Base-by-base conservation (phyloP, 345 rosid species). In the Acer negundo region DNA sequence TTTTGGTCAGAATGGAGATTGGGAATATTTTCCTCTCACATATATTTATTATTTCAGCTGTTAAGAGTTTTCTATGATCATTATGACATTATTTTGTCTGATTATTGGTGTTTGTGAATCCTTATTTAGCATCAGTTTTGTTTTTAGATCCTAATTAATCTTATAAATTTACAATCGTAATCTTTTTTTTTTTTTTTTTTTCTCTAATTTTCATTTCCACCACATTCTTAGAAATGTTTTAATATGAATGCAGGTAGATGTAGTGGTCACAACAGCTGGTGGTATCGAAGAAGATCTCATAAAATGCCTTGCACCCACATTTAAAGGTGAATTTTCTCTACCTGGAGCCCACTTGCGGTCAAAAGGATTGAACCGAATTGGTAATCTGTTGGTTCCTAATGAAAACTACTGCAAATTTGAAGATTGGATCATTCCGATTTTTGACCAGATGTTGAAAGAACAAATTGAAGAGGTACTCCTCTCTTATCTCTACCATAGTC, bases 241-340 rank as follows among this genome's bases (percentile, higher is more conserved):
- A 11, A 77, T 63, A 26, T 82, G 75, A 80, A 3, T 85, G 80
- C 75, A 96, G 99, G 98, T 96, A 65, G 94, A 96, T 91, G 98
- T 96, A 59, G 83, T 96, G 53, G 98, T 90, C 51, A 96, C 99
- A 4, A 94, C 97, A 31, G 85, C 98, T 28, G 99, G 99, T 81
- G 99, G 99, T 24, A 91, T 96, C 64, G 98, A 96, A 80, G 99
- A 96, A 87, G 99, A 96, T 86, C 93, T 96, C 4, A 90, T 94
- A 5, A 96, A 96, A 82, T 94, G 99, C 78, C 97, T 96, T 79
- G 98, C 98, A 6, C 95, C 97, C 4, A 94, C 97, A 0, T 96
- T 73, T 58, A 92, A 89, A 89, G 97, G 99, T 35, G 98, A 91
- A 72, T 96, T 96, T 84, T 88, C 90, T 31, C 76, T 96, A 24